phyloP scores from a whole-genome alignment of 2,329 filamentous ascomycete genomes.

The Pyricularia sp. region DNA sequence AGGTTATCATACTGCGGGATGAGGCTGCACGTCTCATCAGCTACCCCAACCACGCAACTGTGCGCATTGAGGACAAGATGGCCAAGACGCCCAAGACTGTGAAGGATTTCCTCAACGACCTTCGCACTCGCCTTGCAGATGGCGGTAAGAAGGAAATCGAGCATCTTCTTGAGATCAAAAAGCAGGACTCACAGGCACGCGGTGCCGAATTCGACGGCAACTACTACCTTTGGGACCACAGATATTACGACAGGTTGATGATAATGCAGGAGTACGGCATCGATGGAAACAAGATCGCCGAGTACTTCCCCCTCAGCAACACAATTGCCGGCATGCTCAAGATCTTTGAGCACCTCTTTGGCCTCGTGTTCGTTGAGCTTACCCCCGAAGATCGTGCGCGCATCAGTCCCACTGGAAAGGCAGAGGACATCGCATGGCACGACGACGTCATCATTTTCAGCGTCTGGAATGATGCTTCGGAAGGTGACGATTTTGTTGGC shows the following conservation, averaged over 20 bases:
- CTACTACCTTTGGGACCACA: constrained; percentile 74
- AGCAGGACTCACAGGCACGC: constrained; percentile 49
- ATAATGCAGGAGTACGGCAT: constrained; percentile 70
- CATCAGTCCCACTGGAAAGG: constrained; percentile 53
- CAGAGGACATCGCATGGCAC: constrained; percentile 66
- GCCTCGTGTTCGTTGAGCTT: constrained; percentile 64
- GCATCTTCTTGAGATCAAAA: constrained; percentile 62
- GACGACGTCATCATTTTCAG: constrained; percentile 72
- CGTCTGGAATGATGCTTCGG: constrained; percentile 65
- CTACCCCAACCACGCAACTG: constrained; percentile 63
- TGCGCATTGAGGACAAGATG: constrained; percentile 75
- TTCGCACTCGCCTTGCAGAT: constrained; percentile 51
- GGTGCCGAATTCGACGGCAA: constrained; percentile 48
- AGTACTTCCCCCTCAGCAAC: constrained; percentile 68
- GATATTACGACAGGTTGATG: constrained; percentile 70
- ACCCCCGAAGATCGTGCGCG: constrained; percentile 49
- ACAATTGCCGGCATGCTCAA: constrained; percentile 67
- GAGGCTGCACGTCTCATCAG: constrained; percentile 66
- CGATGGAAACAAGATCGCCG: constrained; percentile 66
- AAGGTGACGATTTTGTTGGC: constrained; percentile 61
- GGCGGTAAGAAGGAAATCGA: constrained; percentile 59
- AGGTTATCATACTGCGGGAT: constrained; percentile 61
- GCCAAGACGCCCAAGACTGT: constrained; percentile 63
- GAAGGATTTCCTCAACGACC: constrained; percentile 57
- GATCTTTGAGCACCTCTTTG: constrained; percentile 75